phyloP scores from a whole-genome alignment of 345 rosid species.

The Bruguiera parviflora region DNA sequence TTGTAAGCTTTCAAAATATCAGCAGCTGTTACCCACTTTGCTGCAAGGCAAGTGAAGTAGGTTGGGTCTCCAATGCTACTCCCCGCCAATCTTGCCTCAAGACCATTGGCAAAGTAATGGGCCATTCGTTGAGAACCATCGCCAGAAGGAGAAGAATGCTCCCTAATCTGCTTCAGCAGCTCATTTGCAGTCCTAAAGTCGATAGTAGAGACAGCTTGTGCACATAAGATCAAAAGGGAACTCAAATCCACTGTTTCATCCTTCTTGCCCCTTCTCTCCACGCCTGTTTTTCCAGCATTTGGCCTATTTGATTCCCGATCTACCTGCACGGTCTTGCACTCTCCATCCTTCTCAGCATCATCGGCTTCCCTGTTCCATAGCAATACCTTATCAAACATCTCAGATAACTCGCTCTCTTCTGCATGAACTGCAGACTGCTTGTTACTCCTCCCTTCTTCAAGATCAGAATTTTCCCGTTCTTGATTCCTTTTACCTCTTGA shows the following conservation, averaged over 20 bases:
- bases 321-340: constrained; percentile 20
- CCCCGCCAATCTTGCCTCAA: constrained; percentile 69
- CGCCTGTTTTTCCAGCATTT: constrained; percentile 41
- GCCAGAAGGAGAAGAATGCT: constrained; percentile 75
- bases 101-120: constrained; percentile 74
- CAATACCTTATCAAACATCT: constrained; percentile 63
- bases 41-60: constrained; percentile 50
- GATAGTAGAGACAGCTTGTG: constrained; percentile 81
- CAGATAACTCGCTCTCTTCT: constrained; percentile 61
- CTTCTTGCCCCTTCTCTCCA: constrained; percentile 46
- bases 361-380: constrained; percentile 31
- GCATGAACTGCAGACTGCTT: constrained; percentile 48
- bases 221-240: constrained; percentile 67
- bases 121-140: constrained; percentile 87
- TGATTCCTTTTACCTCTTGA: constrained; percentile 55
- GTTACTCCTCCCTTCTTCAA: constrained; percentile 49
- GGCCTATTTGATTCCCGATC: constrained; percentile 41
- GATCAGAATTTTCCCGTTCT: constrained; percentile 43
- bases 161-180: constrained; percentile 72
- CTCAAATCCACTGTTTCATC: constrained; percentile 80
- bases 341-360: constrained; percentile 6
- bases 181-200: constrained; percentile 58
- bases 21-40: constrained; percentile 67
- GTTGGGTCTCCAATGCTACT: constrained; percentile 51
- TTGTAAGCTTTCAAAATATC: constrained; percentile 76